Base-by-base conservation (phyloP, 2,329 filamentous ascomycete species). In the Colletotrichum orchidophilum region DNA sequence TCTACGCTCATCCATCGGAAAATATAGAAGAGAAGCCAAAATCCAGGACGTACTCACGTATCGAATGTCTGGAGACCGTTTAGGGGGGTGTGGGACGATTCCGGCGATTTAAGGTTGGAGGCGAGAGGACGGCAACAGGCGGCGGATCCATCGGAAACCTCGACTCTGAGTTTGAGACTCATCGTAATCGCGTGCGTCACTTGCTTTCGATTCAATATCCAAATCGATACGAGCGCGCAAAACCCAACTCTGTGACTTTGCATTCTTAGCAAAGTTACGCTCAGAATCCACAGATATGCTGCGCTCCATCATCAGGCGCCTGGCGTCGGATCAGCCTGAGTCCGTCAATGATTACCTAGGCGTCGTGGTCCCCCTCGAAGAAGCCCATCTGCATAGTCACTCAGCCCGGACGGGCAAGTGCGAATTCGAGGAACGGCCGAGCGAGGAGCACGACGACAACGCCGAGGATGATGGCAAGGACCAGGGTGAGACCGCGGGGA, bases 301-400 rank as follows among this genome's bases (percentile, higher is more conserved):
- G 33, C 69, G 69, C 69, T 58, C 69, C 3, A 15, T 74, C 27
- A 6, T 63, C 35, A 55, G 73, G 49, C 73, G 73, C 11, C 24
- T 74, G 58, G 27, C 61, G 31, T 55, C 64, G 15, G 64, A 63
- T 12, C 66, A 63, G 57, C 60, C 73, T 27, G 85, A 87, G 75
- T 87, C 86, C 2, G 83, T 86, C 31, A 78, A 85, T 71, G 81
- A 87, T 78, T 89, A 88, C 74, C 73, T 81, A 27, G 85, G 84
- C 73, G 87, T 89, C 39, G 76, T 89, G 21, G 78, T 90, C 12
- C 83, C 87, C 26, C 82, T 90, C 1, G 85, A 87, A 21, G 82
- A 89, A 74, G 88, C 88, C 0, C 87, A 90, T 77, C 81, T 86
- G 54, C 85, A 90, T 77, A 88, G 86, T 75, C 84, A 88, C 74